Evolutionary conservation across 805 yeast species (phyloP).

Genomic region (Hanseniaspora lachancei): DNA sequence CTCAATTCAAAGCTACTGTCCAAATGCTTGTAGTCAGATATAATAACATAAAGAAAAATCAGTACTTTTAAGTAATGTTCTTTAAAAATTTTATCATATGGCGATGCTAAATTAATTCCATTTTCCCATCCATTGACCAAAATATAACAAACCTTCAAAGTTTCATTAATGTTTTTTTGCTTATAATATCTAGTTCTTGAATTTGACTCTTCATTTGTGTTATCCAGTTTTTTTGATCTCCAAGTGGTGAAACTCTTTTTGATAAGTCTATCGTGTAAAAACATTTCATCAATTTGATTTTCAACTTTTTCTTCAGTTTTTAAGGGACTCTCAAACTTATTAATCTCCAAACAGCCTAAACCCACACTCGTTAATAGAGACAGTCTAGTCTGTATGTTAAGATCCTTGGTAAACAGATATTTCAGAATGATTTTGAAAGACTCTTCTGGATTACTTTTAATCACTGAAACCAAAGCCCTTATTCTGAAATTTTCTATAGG

Average conservation of each 20-base stretch:
- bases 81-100: slow-evolving; percentile 38
- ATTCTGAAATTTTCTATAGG: slow-evolving; percentile 14
- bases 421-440: slow-evolving; percentile 34
- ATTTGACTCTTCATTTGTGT: not conserved
- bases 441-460: not conserved
- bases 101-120: slow-evolving; percentile 39
- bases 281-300: slow-evolving; percentile 4
- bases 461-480: not conserved
- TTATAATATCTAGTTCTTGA: not conserved
- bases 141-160: slow-evolving; percentile 37
- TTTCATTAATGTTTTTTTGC: slow-evolving; percentile 25
- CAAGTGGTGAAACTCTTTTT: slow-evolving; percentile 21
- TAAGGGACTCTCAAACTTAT: slow-evolving; percentile 30
- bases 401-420: slow-evolving; percentile 41
- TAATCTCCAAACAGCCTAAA: slow-evolving; percentile 61
- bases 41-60: slow-evolving; percentile 21
- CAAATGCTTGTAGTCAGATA: slow-evolving; percentile 4
- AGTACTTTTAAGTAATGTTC: slow-evolving; percentile 41
- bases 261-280: not conserved
- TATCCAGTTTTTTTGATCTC: slow-evolving; percentile 27
- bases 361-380: slow-evolving; percentile 54
- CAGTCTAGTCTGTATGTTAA: slow-evolving; percentile 68
- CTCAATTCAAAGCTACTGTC: slow-evolving; percentile 2
- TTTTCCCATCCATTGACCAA: slow-evolving; percentile 41
- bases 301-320: slow-evolving; percentile 29